Conservation (phyloP, 2,329 filamentous ascomycete species). For the Alternaria burnsii region DNA sequence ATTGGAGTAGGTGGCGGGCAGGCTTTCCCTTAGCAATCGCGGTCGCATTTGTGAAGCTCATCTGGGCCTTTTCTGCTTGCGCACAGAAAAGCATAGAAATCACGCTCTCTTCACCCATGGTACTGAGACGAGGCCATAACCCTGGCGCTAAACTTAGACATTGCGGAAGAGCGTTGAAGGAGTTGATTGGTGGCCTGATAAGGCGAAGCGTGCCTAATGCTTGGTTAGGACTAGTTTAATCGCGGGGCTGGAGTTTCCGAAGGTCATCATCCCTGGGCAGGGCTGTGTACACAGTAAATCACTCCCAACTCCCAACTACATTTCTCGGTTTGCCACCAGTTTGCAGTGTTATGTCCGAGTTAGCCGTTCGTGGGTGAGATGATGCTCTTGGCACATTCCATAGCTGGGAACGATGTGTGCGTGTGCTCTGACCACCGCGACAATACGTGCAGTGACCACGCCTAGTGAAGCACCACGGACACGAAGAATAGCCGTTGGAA, state of each 20-base stretch:
- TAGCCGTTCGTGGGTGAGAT: not conserved
- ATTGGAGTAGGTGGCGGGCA: too few species aligned
- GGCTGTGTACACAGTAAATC: too few species aligned
- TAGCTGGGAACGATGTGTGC: too few species aligned
- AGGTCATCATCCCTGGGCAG: too few species aligned
- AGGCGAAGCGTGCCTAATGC: not conserved
- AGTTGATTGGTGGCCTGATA: not conserved
- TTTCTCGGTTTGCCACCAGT: not conserved
- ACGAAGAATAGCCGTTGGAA: not conserved
- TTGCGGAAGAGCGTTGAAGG: not conserved
- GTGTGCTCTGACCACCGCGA: not conserved
- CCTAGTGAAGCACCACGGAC: not conserved
- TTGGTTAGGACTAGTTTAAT: too few species aligned
- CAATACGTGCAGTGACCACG: not conserved
- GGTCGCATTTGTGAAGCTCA: too few species aligned
- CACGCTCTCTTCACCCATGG: not conserved
- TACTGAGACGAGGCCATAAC: not conserved
- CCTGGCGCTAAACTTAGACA: not conserved
- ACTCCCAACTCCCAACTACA: not conserved
- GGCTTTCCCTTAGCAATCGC: too few species aligned
- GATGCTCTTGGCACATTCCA: not conserved
- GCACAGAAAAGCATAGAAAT: rapidly evolving
- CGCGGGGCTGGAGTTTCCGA: too few species aligned
- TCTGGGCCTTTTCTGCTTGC: too few species aligned
- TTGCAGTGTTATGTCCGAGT: not conserved